Percentiles rank a stretch among this genome's conserved stretches.
Conservation (phyloP, 2,329 filamentous ascomycete genomes). For the Ophiostoma piceae region DNA sequence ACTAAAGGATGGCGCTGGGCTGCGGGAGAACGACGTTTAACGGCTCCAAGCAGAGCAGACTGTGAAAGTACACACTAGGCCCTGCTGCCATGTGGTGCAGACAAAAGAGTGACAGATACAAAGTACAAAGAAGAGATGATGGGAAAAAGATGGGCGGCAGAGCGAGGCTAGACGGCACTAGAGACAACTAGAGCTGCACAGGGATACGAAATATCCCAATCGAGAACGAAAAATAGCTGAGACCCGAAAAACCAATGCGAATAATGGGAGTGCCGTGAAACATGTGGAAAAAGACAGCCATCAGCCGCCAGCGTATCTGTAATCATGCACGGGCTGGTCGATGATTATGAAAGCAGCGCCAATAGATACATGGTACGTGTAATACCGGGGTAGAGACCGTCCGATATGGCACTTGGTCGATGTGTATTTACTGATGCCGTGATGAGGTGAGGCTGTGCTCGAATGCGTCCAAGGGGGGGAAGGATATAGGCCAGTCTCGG, state of each 20-base stretch:
- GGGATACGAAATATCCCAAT: not conserved
- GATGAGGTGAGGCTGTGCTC: not conserved
- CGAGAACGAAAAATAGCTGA: not conserved
- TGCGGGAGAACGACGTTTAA: constrained; percentile 7
- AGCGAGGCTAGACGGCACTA: not conserved
- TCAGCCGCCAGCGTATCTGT: not conserved
- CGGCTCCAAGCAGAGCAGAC: not conserved
- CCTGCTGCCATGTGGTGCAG: not conserved
- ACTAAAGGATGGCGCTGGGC: not conserved
- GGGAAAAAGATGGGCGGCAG: not conserved
- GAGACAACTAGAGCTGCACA: not conserved
- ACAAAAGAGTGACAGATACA: not conserved
- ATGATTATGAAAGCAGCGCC: not conserved
- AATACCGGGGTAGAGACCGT: not conserved
- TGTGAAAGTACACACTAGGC: not conserved
- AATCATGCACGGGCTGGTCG: not conserved
- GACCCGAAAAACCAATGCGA: not conserved
- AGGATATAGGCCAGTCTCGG: not conserved
- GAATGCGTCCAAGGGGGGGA: not conserved
- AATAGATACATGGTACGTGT: not conserved
- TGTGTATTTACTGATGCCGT: not conserved
- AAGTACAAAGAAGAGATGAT: not conserved
- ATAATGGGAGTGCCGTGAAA: not conserved
- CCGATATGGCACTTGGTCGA: not conserved
- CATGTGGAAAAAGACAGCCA: not conserved